These are phyloP conservation scores for Akebia trifoliata DNA, from an alignment of 164 flowering plant species.

Conservation along the genomic window DNA sequence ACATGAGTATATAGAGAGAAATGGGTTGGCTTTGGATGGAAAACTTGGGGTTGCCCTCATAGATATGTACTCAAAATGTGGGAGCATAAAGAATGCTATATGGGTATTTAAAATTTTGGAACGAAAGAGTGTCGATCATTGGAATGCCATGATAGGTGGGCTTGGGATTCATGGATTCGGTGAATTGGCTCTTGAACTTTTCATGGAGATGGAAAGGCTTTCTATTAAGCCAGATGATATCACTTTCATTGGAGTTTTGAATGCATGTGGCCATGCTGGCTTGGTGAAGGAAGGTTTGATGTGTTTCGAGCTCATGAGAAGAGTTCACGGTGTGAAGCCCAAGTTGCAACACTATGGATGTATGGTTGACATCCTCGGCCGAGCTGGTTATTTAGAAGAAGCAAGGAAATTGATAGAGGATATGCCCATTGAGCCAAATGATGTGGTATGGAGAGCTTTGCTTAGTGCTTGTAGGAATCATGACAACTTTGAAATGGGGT, in stretches of 20 bases:
- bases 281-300: constrained; percentile 56
- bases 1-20: constrained; percentile 38
- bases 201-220: constrained; percentile 47
- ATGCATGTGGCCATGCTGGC: constrained; percentile 70
- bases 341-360: constrained; percentile 71
- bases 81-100: constrained; percentile 44
- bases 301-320: constrained; percentile 64
- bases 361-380: constrained; percentile 61
- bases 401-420: constrained; percentile 40
- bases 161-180: constrained; percentile 64
- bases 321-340: constrained; percentile 44
- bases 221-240: constrained; percentile 59
- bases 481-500: constrained; percentile 31
- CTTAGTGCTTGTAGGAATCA: constrained; percentile 52
- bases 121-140: constrained; percentile 43
- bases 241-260: constrained; percentile 57
- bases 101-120: constrained; percentile 36
- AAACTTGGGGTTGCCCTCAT: constrained; percentile 60
- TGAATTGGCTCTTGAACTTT: constrained; percentile 48
- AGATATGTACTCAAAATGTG: constrained; percentile 80
- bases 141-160: constrained; percentile 81
- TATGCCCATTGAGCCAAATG: constrained; percentile 71
- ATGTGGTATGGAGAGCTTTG: constrained; percentile 56
- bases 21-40: constrained; percentile 28
- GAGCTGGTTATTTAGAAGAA: constrained; percentile 54